Conservation (phyloP, 176 grass and related monocot genomes). For the Oropetium thomaeum region DNA sequence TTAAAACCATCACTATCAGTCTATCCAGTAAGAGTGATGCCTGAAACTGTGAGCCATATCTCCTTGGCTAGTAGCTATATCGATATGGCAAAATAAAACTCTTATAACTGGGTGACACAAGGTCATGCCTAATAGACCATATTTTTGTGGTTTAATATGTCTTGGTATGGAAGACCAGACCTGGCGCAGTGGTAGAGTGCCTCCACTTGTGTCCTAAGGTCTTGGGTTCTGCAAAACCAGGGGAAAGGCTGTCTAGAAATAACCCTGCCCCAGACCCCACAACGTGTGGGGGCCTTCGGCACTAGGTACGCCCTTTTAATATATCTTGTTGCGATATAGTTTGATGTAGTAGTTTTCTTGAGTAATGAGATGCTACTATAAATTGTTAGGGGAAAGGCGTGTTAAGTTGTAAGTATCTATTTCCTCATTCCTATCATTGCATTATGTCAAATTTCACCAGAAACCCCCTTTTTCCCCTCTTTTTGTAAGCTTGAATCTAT, state of each 20-base stretch:
- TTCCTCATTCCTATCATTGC: background rate
- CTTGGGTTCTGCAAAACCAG: too few relatives aligned
- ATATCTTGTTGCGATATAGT: too few relatives aligned
- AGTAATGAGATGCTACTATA: background rate
- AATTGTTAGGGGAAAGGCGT: background rate
- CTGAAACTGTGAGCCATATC: background rate
- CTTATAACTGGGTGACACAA: background rate
- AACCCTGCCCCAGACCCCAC: too few relatives aligned
- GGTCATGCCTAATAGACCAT: background rate
- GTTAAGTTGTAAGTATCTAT: background rate
- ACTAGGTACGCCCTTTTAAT: too few relatives aligned
- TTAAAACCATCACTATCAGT: too few relatives aligned
- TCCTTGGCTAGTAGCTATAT: background rate
- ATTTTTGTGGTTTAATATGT: conserved; percentile 12
- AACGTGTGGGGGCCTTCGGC: too few relatives aligned
- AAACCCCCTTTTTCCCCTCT: background rate
- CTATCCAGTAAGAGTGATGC: background rate
- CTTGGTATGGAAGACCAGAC: too few relatives aligned
- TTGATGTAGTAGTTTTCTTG: conserved; percentile 4
- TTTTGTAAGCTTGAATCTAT: background rate
- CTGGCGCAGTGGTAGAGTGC: too few relatives aligned
- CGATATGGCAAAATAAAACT: background rate
- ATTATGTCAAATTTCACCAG: background rate
- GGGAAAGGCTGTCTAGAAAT: too few relatives aligned
- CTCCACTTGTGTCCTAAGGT: too few relatives aligned